phyloP scores from a whole-genome alignment of 169 alveolate genomes.

The Prorocentrum cordatum region DNA sequence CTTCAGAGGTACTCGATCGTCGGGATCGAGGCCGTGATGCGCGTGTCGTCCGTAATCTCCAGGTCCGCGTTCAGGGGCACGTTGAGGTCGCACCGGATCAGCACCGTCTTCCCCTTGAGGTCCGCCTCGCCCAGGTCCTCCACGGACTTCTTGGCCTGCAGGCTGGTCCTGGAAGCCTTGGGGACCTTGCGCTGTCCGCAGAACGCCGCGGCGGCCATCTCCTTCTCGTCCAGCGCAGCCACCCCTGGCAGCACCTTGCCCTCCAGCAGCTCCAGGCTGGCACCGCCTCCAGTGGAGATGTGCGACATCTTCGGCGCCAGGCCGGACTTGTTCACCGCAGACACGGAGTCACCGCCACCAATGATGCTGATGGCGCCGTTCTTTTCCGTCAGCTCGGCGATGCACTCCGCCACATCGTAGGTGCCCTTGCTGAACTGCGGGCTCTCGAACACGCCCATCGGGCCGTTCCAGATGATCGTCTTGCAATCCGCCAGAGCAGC shows the following conservation, averaged over 20 bases:
- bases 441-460: conserved; percentile 74
- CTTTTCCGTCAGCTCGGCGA: conserved; percentile 83
- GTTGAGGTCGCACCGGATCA: conserved; percentile 92
- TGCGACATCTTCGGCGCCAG: conserved; percentile 87
- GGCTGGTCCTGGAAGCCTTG: too few species aligned
- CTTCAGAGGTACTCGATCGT: conserved; percentile 83
- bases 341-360: too few species aligned
- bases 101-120: conserved; percentile 85
- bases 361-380: conserved; percentile 90
- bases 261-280: conserved; percentile 86
- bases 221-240: too few species aligned
- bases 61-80: conserved; percentile 90
- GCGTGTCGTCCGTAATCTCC: conserved; percentile 82
- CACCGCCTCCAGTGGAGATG: conserved; percentile 99
- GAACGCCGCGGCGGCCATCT: too few species aligned
- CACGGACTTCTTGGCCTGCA: too few species aligned
- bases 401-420: conserved; percentile 10
- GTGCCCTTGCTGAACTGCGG: conserved; percentile 70
- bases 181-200: too few species aligned
- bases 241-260: conserved; percentile 92
- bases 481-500: conserved; percentile 55
- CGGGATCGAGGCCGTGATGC: too few species aligned
- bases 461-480: conserved; percentile 75
- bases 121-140: too few species aligned
- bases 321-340: too few species aligned